Conservation (phyloP, 371 early-diverging fungal genomes). For the Blakeslea trispora region DNA sequence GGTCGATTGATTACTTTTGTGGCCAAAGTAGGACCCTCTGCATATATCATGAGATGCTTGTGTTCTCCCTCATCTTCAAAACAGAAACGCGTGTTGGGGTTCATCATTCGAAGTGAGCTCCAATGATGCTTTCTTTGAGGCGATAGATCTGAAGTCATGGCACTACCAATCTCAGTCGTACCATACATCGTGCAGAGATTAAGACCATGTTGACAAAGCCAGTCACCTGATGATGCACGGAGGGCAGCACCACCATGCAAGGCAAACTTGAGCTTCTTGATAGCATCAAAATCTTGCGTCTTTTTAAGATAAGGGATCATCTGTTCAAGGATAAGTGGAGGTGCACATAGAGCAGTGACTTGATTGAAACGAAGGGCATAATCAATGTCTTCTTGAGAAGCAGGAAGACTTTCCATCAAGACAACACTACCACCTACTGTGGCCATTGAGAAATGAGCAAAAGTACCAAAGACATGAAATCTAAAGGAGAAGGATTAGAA, state of each 20-base stretch:
- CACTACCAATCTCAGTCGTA: slow-evolving; percentile 15
- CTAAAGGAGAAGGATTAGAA: slow-evolving; percentile 6
- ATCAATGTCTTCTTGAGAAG: slow-evolving; percentile 14
- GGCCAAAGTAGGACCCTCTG: slow-evolving; percentile 17
- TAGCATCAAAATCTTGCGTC: slow-evolving; percentile 9
- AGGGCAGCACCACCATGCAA: slow-evolving; percentile 85
- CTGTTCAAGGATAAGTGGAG: slow-evolving; percentile 21
- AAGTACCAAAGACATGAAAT: slow-evolving; percentile 23
- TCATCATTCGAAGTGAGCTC: slow-evolving; percentile 3
- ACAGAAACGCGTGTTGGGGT: neutral
- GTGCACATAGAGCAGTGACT: slow-evolving; percentile 4
- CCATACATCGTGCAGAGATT: slow-evolving; percentile 19
- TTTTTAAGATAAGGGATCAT: slow-evolving; percentile 17
- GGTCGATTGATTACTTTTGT: slow-evolving; percentile 19
- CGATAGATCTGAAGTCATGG: slow-evolving; percentile 11
- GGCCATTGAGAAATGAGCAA: neutral
- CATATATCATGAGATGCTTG: slow-evolving; percentile 16
- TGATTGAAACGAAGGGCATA: slow-evolving; percentile 12
- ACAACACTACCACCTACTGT: slow-evolving; percentile 16
- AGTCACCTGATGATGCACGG: slow-evolving; percentile 12
- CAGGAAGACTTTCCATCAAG: slow-evolving; percentile 16
- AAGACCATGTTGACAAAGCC: slow-evolving; percentile 12
- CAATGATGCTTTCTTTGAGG: slow-evolving; percentile 8
- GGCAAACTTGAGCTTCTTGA: slow-evolving; percentile 37
- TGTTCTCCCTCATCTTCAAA: neutral